Evolutionary conservation across 345 rosid genomes (phyloP).

Genomic region (Salix udensis): DNA sequence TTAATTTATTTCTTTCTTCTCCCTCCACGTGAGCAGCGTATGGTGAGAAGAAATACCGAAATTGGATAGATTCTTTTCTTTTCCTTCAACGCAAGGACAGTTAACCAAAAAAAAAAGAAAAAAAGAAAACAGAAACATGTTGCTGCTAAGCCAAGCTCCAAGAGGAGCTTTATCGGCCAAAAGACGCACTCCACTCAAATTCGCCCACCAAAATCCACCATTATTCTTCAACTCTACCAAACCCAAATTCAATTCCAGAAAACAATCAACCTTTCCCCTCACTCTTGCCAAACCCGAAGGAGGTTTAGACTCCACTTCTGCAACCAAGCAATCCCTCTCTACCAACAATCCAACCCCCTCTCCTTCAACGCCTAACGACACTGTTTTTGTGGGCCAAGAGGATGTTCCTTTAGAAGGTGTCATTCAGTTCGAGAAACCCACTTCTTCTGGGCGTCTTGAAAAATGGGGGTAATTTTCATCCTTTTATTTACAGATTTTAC

Average conservation of each 20-base stretch:
- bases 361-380: slow-evolving; percentile 26
- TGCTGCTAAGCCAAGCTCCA: slow-evolving; percentile 48
- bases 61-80: too few species aligned
- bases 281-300: slow-evolving; percentile 62
- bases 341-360: neutral
- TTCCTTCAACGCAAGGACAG: too few species aligned
- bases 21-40: too few species aligned
- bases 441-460: slow-evolving; percentile 36
- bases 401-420: slow-evolving; percentile 83
- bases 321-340: slow-evolving; percentile 29
- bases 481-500: neutral
- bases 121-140: slow-evolving; percentile 27
- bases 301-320: slow-evolving; percentile 41
- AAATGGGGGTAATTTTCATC: slow-evolving; percentile 64
- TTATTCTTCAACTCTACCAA: slow-evolving; percentile 8
- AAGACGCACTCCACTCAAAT: slow-evolving; percentile 30
- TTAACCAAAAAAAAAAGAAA: too few species aligned
- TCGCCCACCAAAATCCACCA: slow-evolving; percentile 32
- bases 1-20: too few species aligned
- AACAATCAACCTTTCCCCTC: slow-evolving; percentile 25
- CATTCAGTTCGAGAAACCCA: slow-evolving; percentile 79
- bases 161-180: slow-evolving; percentile 45
- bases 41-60: too few species aligned
- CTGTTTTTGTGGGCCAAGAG: slow-evolving; percentile 61
- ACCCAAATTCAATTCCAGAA: slow-evolving; percentile 22